These are phyloP conservation scores for Auricularia heimuer DNA, from an alignment of 768 basidiomycete species.

Conservation along the genomic window DNA sequence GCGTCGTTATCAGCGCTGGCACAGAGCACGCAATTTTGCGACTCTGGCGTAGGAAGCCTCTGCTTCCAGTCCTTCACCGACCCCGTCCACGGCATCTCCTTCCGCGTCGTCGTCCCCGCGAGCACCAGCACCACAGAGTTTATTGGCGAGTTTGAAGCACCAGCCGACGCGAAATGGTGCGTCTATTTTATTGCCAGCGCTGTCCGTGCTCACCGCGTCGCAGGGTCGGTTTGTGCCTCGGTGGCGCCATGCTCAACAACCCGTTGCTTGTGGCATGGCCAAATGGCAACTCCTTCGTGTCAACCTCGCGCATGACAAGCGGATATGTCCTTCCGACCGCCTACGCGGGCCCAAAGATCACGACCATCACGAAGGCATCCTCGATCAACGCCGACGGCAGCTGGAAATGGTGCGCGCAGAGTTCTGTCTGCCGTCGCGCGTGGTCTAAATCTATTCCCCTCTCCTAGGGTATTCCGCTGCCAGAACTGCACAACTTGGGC, in stretches of 20 bases:
- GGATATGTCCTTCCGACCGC: constrained; percentile 42
- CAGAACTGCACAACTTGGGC: constrained; percentile 42
- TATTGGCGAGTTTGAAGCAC: constrained; percentile 53
- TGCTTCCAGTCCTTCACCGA: constrained; percentile 33
- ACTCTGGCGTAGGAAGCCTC: constrained; percentile 44
- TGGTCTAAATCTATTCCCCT: no score
- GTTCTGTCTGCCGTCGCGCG: no score
- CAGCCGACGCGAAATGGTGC: constrained; percentile 44
- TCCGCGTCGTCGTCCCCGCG: constrained; percentile 21
- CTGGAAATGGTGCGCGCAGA: constrained; percentile 39
- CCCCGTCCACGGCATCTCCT: constrained; percentile 13
- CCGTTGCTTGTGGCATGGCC: constrained; percentile 55
- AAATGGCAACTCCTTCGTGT: constrained; percentile 37
- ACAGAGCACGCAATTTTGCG: constrained; percentile 38
- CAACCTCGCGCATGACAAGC: constrained; percentile 19
- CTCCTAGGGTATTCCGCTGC: constrained; percentile 43
- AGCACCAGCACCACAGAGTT: constrained; percentile 39
- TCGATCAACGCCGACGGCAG: constrained; percentile 41
- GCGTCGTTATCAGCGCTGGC: constrained; percentile 26
- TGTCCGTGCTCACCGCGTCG: neutral
- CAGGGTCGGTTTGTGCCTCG: constrained; percentile 35
- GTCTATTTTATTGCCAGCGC: neutral
- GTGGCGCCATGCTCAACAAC: constrained; percentile 44
- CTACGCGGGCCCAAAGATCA: constrained; percentile 42
- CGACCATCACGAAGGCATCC: constrained; percentile 29